Evolutionary conservation across 169 alveolate species (phyloP).

Genomic region (Babesia ovis): DNA sequence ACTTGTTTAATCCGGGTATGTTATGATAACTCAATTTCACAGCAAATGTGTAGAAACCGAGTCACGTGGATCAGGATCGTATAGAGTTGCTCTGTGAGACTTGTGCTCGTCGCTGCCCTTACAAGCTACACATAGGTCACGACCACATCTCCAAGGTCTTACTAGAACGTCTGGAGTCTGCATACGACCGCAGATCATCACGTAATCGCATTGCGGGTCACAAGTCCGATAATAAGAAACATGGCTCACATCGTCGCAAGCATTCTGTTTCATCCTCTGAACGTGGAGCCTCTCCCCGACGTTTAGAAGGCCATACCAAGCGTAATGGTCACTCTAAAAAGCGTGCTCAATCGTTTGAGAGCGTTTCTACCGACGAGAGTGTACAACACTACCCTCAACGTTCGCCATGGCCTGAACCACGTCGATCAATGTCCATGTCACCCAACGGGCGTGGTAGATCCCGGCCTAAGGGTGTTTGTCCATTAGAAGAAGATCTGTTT

Average conservation of each 20-base stretch:
- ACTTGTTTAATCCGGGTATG: slow-evolving; percentile 67
- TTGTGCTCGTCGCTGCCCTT: slow-evolving; percentile 72
- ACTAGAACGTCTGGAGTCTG: slow-evolving; percentile 72
- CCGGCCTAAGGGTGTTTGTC: background rate
- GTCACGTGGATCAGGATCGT: slow-evolving; percentile 75
- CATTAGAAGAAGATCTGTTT: background rate
- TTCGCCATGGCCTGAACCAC: slow-evolving; percentile 29
- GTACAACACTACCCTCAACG: slow-evolving; percentile 23
- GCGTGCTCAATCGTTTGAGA: slow-evolving; percentile 12
- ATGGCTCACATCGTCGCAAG: slow-evolving; percentile 21
- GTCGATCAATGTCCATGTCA: slow-evolving; percentile 10
- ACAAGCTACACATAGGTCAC: slow-evolving; percentile 69
- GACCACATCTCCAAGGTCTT: slow-evolving; percentile 70
- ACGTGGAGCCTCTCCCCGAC: slow-evolving; percentile 12
- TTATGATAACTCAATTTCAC: background rate
- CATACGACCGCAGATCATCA: slow-evolving; percentile 34
- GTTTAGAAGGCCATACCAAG: background rate
- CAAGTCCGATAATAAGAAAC: slow-evolving; percentile 21
- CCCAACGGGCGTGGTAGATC: background rate
- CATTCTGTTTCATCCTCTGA: background rate
- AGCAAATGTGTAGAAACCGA: slow-evolving; percentile 51
- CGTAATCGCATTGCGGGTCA: slow-evolving; percentile 25
- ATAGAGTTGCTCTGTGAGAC: slow-evolving; percentile 70
- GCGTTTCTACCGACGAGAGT: slow-evolving; percentile 52
- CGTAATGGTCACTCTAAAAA: slow-evolving; percentile 32